Conservation (phyloP, 176 grass and related monocot genomes). For the Musa troglodytarum region DNA sequence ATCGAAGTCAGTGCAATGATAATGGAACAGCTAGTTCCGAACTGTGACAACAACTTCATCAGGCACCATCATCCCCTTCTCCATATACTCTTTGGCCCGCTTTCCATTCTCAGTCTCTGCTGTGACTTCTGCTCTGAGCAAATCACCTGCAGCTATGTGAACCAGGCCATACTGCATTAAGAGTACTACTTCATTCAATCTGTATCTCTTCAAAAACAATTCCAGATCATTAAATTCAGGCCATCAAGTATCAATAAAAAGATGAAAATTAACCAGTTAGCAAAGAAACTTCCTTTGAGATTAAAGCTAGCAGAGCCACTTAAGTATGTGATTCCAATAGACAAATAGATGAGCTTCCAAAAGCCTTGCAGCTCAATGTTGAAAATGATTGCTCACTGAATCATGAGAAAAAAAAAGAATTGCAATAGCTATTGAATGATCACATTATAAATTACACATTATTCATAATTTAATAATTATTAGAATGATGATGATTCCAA, state of each 20-base stretch:
- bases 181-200: background rate
- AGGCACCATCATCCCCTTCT: conserved; percentile 77
- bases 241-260: background rate
- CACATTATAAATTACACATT: too few species aligned
- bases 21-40: conserved; percentile 7
- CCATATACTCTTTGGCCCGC: conserved; percentile 80
- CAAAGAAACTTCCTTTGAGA: background rate
- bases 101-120: conserved; percentile 65
- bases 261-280: too few species aligned
- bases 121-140: conserved; percentile 68
- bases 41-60: conserved; percentile 75
- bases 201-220: background rate
- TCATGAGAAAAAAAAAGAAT: too few species aligned
- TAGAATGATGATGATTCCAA: too few species aligned
- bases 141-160: conserved; percentile 89
- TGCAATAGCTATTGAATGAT: too few species aligned
- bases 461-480: too few species aligned
- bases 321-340: too few species aligned
- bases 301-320: background rate
- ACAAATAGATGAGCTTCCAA: too few species aligned
- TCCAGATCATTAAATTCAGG: background rate
- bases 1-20: conserved; percentile 1
- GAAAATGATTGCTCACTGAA: too few species aligned
- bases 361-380: too few species aligned
- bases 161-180: conserved; percentile 61